These are phyloP conservation scores for Dipodascopsis uninucleata DNA, from an alignment of 805 yeast genomes.

Conservation along the genomic window DNA sequence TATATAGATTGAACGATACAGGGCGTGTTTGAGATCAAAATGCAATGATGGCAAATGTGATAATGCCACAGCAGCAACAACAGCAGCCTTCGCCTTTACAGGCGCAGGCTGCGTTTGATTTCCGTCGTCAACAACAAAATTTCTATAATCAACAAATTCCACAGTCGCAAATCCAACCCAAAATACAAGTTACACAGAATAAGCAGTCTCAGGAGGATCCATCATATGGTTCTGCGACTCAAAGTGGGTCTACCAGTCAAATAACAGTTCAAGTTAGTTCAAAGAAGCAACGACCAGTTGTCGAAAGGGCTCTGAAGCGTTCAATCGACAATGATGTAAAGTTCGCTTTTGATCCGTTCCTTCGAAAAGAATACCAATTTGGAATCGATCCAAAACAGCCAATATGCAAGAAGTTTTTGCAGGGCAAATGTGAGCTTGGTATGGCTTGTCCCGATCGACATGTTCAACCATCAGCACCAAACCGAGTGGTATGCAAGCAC, in stretches of 20 bases:
- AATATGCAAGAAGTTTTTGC: constrained; percentile 68
- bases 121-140: background rate
- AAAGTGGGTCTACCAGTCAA: background rate
- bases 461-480: constrained; percentile 58
- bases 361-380: constrained; percentile 73
- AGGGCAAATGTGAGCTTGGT: constrained; percentile 79
- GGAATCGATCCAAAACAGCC: constrained; percentile 89
- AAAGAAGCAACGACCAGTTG: constrained; percentile 1
- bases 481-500: constrained; percentile 92
- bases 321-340: constrained; percentile 1
- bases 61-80: background rate
- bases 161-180: background rate
- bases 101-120: background rate
- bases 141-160: background rate
- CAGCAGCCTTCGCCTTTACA: background rate
- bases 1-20: too few relatives aligned
- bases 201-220: too few relatives aligned
- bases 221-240: background rate
- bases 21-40: too few relatives aligned
- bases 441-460: constrained; percentile 84
- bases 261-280: too few relatives aligned
- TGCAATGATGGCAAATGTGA: too few relatives aligned
- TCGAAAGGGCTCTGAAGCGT: constrained; percentile 2
- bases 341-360: constrained; percentile 79
- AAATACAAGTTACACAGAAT: too few relatives aligned